These are phyloP conservation scores for Ascocoryne sarcoides DNA, from an alignment of 2,329 filamentous ascomycete species.

Conservation along the genomic window DNA sequence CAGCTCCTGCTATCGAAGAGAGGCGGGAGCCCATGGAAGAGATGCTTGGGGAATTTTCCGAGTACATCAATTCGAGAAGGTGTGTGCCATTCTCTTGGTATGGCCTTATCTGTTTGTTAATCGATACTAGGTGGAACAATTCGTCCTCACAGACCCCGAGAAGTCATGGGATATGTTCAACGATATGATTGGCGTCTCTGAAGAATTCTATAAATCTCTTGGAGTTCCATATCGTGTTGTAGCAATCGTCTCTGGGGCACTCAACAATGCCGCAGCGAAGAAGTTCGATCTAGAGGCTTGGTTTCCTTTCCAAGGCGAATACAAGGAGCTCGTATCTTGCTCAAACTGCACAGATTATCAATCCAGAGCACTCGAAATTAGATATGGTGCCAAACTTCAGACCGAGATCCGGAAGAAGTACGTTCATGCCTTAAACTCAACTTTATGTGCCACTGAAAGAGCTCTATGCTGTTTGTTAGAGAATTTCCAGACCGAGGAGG, in stretches of 20 bases:
- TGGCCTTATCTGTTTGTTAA: too few species aligned
- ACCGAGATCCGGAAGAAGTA: slow-evolving; percentile 85
- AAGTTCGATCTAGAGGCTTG: slow-evolving; percentile 95
- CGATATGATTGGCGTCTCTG: slow-evolving; percentile 80
- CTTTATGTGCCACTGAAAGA: slow-evolving; percentile 81
- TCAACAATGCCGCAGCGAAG: slow-evolving; percentile 84
- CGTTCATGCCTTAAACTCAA: slow-evolving; percentile 87
- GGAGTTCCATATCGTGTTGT: slow-evolving; percentile 86
- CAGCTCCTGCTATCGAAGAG: slow-evolving; percentile 91
- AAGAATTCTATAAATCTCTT: slow-evolving; percentile 91
- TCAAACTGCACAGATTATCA: slow-evolving; percentile 99
- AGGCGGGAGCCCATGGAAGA: slow-evolving; percentile 83
- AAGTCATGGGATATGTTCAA: slow-evolving; percentile 92
- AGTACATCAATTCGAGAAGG: slow-evolving; percentile 96
- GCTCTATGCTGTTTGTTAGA: slow-evolving; percentile 92
- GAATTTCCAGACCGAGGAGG: slow-evolving; percentile 89
- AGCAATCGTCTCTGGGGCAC: slow-evolving; percentile 87
- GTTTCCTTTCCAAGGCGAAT: slow-evolving; percentile 94
- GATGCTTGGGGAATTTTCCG: slow-evolving; percentile 98
- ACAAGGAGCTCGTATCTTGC: slow-evolving; percentile 96
- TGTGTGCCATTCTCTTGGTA: too few species aligned
- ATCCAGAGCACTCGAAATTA: slow-evolving; percentile 84
- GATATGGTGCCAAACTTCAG: slow-evolving; percentile 80
- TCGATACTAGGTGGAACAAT: slow-evolving; percentile 61
- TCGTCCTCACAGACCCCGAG: slow-evolving; percentile 73